phyloP scores from a whole-genome alignment of 495 filamentous ascomycete genomes.

The Penicillium canariense region DNA sequence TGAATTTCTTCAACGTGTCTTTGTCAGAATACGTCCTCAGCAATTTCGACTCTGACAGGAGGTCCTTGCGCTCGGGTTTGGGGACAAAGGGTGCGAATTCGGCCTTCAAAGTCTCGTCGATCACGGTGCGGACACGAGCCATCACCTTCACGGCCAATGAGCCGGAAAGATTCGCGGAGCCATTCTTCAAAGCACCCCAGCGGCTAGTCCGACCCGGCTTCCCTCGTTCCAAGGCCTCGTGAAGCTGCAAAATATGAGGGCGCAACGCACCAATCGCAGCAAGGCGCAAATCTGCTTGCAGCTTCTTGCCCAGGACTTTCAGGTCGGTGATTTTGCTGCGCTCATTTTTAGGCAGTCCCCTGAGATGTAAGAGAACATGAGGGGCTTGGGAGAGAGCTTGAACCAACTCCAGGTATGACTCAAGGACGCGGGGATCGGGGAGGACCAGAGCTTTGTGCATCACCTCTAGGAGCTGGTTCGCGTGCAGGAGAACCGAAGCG shows the following conservation, averaged over 20 bases:
- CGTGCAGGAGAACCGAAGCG: slow-evolving; percentile 53
- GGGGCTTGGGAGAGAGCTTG: slow-evolving; percentile 26
- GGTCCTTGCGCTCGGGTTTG: slow-evolving; percentile 24
- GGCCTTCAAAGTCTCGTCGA: slow-evolving; percentile 31
- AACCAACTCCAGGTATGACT: slow-evolving; percentile 30
- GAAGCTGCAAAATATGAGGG: slow-evolving; percentile 29
- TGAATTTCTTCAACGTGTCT: slow-evolving; percentile 16
- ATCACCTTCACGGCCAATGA: slow-evolving; percentile 23
- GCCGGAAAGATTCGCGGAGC: slow-evolving; percentile 14
- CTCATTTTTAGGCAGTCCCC: slow-evolving; percentile 23
- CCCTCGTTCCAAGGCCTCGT: slow-evolving; percentile 27
- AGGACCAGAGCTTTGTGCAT: slow-evolving; percentile 46
- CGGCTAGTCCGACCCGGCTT: slow-evolving; percentile 1
- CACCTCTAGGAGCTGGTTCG: slow-evolving; percentile 53
- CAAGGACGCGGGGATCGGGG: slow-evolving; percentile 35
- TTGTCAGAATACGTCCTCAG: slow-evolving; percentile 35
- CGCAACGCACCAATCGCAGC: slow-evolving; percentile 25
- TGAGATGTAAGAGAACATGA: slow-evolving; percentile 29
- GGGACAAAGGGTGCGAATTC: slow-evolving; percentile 25
- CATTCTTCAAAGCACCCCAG: slow-evolving; percentile 7
- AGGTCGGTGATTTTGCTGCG: slow-evolving; percentile 13
- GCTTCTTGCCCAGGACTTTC: slow-evolving; percentile 22
- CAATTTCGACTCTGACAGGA: slow-evolving; percentile 23
- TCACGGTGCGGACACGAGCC: slow-evolving; percentile 24
- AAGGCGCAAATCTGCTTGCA: slow-evolving; percentile 28